Base-by-base conservation (phyloP, 2,329 filamentous ascomycete species). In the Xylaria sp. region DNA sequence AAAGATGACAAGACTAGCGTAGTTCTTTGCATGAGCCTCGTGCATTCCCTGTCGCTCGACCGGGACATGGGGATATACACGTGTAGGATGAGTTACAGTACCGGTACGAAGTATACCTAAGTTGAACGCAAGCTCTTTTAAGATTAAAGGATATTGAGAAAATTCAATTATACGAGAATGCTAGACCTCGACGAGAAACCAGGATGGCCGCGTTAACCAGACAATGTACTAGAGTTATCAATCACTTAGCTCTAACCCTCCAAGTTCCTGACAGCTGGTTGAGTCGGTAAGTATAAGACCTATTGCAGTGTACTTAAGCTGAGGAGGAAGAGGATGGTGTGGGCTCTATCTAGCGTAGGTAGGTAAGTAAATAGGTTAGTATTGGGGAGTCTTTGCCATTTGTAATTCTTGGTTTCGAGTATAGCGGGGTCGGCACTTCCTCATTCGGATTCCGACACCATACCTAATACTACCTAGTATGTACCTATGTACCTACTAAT, bases 1-100 rank as follows among this genome's bases (percentile, higher is more conserved):
- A 67, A 60, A 64, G 50, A 64, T 42, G 54, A 38, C 27, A 31
- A 39, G 59, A 63, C 44, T 59, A 51, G 57, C 36, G 11, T 5
- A 45, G n/a, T 64, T 64, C 61, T 47, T 33, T 58, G 61, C 65
- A 65, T 65, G 51, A 65, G 51, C 61, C 65, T 61, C 65, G 61
- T 67, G 61, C 56, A 9, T 29, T 47, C 65, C 65, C 61, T 67
- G 65, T 58, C 57, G 3, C 49, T 25, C 17, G 42, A 57, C 56
- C 22, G 31, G 49, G 42, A 29, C 13, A 54, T 11, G 17, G 29
- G 33, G n/a, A n/a, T n/a, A n/a, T n/a, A n/a, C n/a, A n/a, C n/a
- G n/a, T n/a, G n/a, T n/a, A n/a, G n/a, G n/a, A n/a, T n/a, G n/a
- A n/a, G n/a, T n/a, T n/a, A n/a, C n/a, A n/a, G n/a, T n/a, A n/a